Evolutionary conservation across 805 yeast genomes (phyloP).

Genomic region (Candida railenensis): DNA sequence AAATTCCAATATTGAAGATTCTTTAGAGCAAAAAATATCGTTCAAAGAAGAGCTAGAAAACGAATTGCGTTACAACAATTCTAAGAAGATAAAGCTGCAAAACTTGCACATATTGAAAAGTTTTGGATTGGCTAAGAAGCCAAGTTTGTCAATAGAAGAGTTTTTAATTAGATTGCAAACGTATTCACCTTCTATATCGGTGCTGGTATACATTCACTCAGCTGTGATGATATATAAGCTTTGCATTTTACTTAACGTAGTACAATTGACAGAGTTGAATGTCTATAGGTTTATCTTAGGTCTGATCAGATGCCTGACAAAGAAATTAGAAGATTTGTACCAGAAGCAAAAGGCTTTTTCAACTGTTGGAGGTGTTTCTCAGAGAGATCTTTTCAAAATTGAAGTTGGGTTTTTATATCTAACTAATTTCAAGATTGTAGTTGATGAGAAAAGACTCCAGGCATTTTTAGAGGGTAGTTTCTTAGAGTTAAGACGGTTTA

Average conservation of each 20-base stretch:
- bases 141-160: constrained; percentile 32
- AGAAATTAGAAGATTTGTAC: constrained; percentile 39
- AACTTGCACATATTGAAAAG: constrained; percentile 27
- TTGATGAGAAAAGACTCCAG: constrained; percentile 34
- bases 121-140: constrained; percentile 34
- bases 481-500: constrained; percentile 27
- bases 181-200: constrained; percentile 39
- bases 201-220: constrained; percentile 38
- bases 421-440: constrained; percentile 36
- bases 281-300: constrained; percentile 41
- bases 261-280: constrained; percentile 30
- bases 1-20: not conserved
- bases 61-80: constrained; percentile 19
- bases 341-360: constrained; percentile 42
- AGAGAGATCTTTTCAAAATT: constrained; percentile 33
- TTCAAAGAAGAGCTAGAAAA: constrained; percentile 13
- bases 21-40: not conserved
- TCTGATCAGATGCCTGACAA: constrained; percentile 41
- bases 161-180: constrained; percentile 37
- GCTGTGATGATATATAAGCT: constrained; percentile 38
- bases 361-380: constrained; percentile 41
- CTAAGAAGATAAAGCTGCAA: constrained; percentile 18
- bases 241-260: constrained; percentile 29
- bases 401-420: constrained; percentile 42
- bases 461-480: constrained; percentile 29